Evolutionary conservation across 192 early-diverging fungal genomes (phyloP).

Genomic region (Entomortierella chlamydospora): DNA sequence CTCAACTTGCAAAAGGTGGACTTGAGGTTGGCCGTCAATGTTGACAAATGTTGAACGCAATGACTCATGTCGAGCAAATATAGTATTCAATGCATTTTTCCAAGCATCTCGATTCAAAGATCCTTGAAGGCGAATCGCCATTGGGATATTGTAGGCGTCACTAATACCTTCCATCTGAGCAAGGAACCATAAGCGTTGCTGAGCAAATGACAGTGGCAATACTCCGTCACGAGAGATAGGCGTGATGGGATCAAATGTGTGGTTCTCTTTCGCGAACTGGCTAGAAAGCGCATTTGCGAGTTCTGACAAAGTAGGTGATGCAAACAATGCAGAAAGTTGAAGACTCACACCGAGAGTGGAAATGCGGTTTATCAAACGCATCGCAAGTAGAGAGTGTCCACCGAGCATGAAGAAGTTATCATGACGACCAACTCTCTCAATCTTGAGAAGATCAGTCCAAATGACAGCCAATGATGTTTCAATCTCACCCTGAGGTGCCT

Average conservation of each 20-base stretch:
- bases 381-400: too few species aligned
- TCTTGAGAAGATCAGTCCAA: too few species aligned
- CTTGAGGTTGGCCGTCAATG: background rate
- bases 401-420: too few species aligned
- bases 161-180: background rate
- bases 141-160: background rate
- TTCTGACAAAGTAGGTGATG: background rate
- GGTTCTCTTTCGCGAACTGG: background rate
- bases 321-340: background rate
- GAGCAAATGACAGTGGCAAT: background rate
- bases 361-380: too few species aligned
- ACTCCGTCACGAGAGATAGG: background rate
- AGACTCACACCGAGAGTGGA: too few species aligned
- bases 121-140: background rate
- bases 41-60: background rate
- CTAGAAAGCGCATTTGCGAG: background rate
- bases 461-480: too few species aligned
- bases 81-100: slow-evolving; percentile 5
- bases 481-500: too few species aligned
- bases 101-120: slow-evolving; percentile 16
- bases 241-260: background rate
- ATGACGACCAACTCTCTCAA: too few species aligned
- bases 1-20: background rate
- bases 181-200: too few species aligned
- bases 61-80: slow-evolving; percentile 4